Evolutionary conservation across 2,329 filamentous ascomycete species (phyloP).

Genomic region (Onygenales sp.): DNA sequence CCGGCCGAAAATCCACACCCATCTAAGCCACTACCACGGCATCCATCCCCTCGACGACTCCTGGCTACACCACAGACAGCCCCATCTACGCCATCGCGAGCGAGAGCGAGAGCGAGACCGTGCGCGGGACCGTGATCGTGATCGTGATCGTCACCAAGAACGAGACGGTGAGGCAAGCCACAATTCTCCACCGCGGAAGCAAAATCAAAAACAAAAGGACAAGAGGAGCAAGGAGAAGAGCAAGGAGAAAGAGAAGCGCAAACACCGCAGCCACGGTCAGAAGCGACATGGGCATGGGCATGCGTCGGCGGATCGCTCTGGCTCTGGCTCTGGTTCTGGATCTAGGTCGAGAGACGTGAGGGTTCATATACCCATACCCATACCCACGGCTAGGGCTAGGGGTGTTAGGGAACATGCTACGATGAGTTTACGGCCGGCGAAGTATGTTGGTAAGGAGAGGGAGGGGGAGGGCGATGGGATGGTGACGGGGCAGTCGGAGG

Average conservation of each 20-base stretch:
- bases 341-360: too few relatives aligned
- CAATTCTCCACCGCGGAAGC: too few relatives aligned
- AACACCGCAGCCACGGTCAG: too few relatives aligned
- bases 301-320: too few relatives aligned
- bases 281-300: too few relatives aligned
- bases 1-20: not conserved
- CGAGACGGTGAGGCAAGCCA: not conserved
- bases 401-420: conserved; percentile 10
- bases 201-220: too few relatives aligned
- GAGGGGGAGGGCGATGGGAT: conserved; percentile 23
- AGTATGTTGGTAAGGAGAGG: conserved; percentile 15
- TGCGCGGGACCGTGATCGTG: not conserved
- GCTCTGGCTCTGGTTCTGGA: too few relatives aligned
- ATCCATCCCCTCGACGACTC: conserved; percentile 1
- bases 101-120: not conserved
- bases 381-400: too few relatives aligned
- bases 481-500: conserved; percentile 11
- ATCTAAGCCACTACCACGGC: conserved; percentile 1
- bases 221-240: too few relatives aligned
- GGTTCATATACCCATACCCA: not conserved
- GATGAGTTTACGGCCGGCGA: conserved; percentile 22
- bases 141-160: not conserved
- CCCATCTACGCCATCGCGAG: not conserved
- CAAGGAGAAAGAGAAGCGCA: too few relatives aligned
- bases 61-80: not conserved